These are phyloP conservation scores for Thielaviopsis euricoi DNA, from an alignment of 2,329 filamentous ascomycete genomes.

Conservation along the genomic window DNA sequence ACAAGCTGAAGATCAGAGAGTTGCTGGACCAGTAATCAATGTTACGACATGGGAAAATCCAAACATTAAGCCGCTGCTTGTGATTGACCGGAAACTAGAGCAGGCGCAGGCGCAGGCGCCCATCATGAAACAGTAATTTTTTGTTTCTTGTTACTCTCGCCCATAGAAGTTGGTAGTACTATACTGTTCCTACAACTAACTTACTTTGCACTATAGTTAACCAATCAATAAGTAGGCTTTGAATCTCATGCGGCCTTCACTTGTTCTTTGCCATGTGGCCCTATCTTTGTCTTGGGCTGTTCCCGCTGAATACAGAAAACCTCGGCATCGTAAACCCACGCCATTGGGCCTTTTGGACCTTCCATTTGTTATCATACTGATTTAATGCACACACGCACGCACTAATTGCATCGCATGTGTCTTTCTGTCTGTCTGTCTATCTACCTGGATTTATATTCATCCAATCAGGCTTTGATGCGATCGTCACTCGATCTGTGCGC, in stretches of 20 bases:
- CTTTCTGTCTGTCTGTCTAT: neutral
- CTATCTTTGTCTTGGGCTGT: too few species aligned
- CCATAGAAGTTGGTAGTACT: too few species aligned
- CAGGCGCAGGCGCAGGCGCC: neutral
- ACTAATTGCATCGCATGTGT: neutral
- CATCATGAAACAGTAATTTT: neutral
- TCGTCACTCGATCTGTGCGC: neutral
- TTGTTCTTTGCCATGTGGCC: too few species aligned
- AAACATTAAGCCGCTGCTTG: neutral
- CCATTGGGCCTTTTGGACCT: neutral
- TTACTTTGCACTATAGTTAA: too few species aligned
- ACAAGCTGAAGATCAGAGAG: neutral
- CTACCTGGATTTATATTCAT: neutral
- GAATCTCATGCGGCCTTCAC: too few species aligned
- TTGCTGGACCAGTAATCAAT: neutral
- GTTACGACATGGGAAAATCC: neutral
- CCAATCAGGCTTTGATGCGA: neutral
- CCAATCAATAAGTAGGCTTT: too few species aligned
- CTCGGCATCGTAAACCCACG: too few species aligned
- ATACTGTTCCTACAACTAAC: too few species aligned
- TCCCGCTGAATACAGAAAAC: too few species aligned
- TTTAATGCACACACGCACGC: neutral
- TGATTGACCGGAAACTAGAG: neutral
- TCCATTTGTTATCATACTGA: neutral
- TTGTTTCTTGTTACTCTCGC: neutral